Percentiles rank a stretch among this genome's conserved stretches.
phyloP scores from a whole-genome alignment of 2,329 filamentous ascomycete species.

The Plenodomus biglobosus region DNA sequence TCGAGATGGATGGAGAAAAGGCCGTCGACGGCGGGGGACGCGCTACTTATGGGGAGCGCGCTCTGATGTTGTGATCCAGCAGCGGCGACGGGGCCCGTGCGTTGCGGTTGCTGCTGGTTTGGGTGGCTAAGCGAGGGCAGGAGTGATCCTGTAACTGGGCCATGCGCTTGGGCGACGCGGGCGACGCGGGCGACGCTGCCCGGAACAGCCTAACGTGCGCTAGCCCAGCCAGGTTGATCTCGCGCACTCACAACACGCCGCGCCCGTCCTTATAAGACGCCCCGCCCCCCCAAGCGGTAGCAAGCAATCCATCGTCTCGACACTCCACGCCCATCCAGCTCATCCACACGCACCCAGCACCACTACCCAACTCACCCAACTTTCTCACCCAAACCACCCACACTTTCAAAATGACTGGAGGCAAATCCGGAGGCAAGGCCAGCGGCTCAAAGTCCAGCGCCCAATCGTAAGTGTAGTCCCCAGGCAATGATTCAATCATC shows the following conservation, averaged over 20 bases:
- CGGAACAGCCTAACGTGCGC: constrained; percentile 21
- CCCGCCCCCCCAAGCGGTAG: constrained; percentile 39
- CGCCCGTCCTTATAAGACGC: constrained; percentile 45
- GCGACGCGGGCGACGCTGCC: constrained; percentile 17
- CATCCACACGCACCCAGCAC: constrained; percentile 17
- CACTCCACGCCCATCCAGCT: constrained; percentile 37
- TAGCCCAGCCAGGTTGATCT: constrained; percentile 43
- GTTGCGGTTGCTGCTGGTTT: constrained; percentile 22
- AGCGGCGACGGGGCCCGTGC: constrained; percentile 37
- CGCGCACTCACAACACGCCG: constrained; percentile 44
- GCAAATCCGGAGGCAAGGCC: constrained; percentile 99
- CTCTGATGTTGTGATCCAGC: constrained; percentile 45
- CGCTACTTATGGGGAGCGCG: constrained; percentile 47
- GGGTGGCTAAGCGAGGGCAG: constrained; percentile 28
- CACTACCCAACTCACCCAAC: constrained; percentile 26
- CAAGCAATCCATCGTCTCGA: constrained; percentile 47
- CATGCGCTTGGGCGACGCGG: constrained; percentile 10
- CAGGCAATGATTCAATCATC: background rate
- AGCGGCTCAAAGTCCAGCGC: constrained; percentile 94
- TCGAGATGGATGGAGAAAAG: constrained; percentile 47
- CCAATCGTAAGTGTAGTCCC: constrained; percentile 78
- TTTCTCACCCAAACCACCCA: constrained; percentile 46
- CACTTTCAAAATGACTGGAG: constrained; percentile 94
- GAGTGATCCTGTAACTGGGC: constrained; percentile 30
- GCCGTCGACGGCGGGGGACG: constrained; percentile 46